These are phyloP conservation scores for Beauveria varroae DNA, from an alignment of 2,329 filamentous ascomycete species.

Conservation along the genomic window DNA sequence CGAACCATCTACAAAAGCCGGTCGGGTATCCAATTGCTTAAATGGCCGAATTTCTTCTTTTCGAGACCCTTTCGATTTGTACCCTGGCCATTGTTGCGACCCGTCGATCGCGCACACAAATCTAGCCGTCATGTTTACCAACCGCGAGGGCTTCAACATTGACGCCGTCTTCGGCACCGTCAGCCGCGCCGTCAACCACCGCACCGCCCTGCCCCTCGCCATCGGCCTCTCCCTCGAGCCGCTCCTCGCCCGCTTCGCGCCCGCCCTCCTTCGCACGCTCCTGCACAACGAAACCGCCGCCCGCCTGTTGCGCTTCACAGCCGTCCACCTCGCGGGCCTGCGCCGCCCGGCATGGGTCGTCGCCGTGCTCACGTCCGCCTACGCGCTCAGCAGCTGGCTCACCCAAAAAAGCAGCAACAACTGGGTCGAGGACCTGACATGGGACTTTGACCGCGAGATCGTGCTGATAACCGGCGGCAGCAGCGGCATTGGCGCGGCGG, in stretches of 20 bases:
- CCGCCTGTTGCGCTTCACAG: neutral
- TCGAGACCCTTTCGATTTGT: neutral
- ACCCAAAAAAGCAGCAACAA: conserved; percentile 20
- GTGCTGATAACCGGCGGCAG: conserved; percentile 33
- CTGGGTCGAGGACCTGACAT: conserved; percentile 16
- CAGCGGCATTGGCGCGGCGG: conserved; percentile 30
- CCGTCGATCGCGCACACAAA: neutral
- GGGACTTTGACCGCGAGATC: conserved; percentile 30
- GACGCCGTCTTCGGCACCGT: conserved; percentile 16
- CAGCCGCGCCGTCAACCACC: conserved; percentile 17
- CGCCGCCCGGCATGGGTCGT: conserved; percentile 10
- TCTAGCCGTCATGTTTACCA: conserved; percentile 12
- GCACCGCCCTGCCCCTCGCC: conserved; percentile 15
- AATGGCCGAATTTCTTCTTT: neutral
- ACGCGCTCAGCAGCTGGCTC: conserved; percentile 18
- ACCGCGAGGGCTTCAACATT: conserved; percentile 20
- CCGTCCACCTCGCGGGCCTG: neutral
- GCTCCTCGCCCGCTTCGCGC: neutral
- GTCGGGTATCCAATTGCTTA: neutral
- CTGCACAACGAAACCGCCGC: neutral
- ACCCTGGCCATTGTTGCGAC: too few relatives aligned
- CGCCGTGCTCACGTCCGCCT: conserved; percentile 12
- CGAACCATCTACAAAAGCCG: neutral
- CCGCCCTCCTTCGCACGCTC: conserved; percentile 6
- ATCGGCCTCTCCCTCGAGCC: conserved; percentile 11